phyloP scores from a whole-genome alignment of 2,329 filamentous ascomycete genomes.

The Colletotrichum endophyticum region DNA sequence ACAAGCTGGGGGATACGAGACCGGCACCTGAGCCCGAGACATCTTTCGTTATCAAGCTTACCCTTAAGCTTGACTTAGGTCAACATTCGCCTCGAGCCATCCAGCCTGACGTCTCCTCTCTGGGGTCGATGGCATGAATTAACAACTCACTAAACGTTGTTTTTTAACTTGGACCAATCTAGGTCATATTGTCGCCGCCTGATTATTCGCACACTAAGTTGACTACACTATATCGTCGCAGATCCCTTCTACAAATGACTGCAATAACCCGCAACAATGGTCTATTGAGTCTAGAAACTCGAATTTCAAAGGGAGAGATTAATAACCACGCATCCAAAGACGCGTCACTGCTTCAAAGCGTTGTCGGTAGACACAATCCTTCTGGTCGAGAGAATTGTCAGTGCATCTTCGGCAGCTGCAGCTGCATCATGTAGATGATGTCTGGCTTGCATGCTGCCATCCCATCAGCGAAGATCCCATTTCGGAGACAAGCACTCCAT shows the following conservation, averaged over 20 bases:
- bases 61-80: background rate
- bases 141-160: background rate
- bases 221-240: background rate
- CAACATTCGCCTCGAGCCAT: background rate
- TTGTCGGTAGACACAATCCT: background rate
- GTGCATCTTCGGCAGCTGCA: background rate
- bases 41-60: background rate
- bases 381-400: background rate
- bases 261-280: background rate
- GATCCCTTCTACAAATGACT: background rate
- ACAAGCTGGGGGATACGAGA: background rate
- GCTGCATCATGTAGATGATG: background rate
- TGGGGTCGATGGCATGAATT: background rate
- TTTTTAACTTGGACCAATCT: background rate
- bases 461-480: background rate
- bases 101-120: background rate
- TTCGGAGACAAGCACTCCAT: background rate
- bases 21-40: background rate
- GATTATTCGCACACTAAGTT: background rate
- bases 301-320: background rate
- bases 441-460: background rate
- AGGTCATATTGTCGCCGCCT: background rate
- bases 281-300: background rate
- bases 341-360: background rate
- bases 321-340: background rate